Base-by-base conservation (phyloP, 2,329 filamentous ascomycete genomes). In the Botrytis porri region DNA sequence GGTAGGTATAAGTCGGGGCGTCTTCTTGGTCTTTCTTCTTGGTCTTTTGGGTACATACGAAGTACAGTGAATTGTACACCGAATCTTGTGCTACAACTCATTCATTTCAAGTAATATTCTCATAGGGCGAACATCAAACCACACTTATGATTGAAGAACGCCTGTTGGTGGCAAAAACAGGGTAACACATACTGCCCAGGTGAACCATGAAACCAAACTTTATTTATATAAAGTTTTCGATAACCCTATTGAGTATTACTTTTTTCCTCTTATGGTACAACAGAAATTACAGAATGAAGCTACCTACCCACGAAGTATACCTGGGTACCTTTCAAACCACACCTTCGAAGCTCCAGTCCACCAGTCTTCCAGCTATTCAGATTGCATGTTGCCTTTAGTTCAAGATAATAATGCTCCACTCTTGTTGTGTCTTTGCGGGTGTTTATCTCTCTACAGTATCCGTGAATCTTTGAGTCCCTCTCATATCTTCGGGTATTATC, bases 201-300 rank as follows among this genome's bases (percentile, higher is more conserved):
- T n/a, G 29, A 37, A 35, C 35, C 51, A 32, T 32, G 41, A 67
- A 67, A 67, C 51, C 18, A 43, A 69, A 57, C 66, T 60, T 69
- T 69, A 60, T 69, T 69, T 43, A 69, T 66, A 66, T 57, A 60
- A 59, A 59, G 48, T 54, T 69, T 60, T 57, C 64, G 14, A 54
- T 67, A 29, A 45, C 25, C 35, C 32, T 10, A n/a, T 67, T 67
- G 45, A 51, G 48, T 66, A 37, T 25, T 54, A 39, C 43, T n/a
- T 22, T 35, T 35, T 32, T 14, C 39, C 61, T 43, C 37, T 63
- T 63, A 20, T 63, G 20, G 61, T 29, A 43, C 37, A 41, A 63
- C 37, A 41, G 37, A 39, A 63, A 63, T n/a, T 20, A 63, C 14
- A 41, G 37, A n/a, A 43, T 22, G 39, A 63, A 63, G 61, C 37